Evolutionary conservation across 2,329 filamentous ascomycete genomes (phyloP).

Genomic region (Microdochium paspali): DNA sequence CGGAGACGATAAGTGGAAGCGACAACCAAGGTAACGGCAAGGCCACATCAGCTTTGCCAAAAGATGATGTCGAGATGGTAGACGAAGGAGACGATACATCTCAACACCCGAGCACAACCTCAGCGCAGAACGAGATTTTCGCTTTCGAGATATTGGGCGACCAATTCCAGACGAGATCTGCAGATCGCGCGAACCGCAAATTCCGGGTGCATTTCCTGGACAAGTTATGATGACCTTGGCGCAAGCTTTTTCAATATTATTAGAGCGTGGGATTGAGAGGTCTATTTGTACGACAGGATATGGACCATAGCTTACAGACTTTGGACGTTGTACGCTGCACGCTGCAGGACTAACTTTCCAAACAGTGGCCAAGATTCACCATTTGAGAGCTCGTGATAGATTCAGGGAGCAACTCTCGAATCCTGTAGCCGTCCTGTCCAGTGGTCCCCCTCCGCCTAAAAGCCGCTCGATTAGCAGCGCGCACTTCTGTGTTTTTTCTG

Average conservation of each 20-base stretch:
- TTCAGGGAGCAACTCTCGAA: too few relatives aligned
- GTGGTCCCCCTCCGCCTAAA: too few relatives aligned
- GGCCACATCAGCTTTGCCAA: background rate
- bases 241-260: too few relatives aligned
- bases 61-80: background rate
- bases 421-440: too few relatives aligned
- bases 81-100: background rate
- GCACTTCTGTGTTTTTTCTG: too few relatives aligned
- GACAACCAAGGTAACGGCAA: conserved; percentile 3
- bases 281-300: background rate
- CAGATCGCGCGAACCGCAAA: conserved; percentile 82
- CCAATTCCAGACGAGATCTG: conserved; percentile 73
- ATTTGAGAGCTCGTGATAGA: too few relatives aligned
- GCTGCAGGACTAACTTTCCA: too few relatives aligned
- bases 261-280: too few relatives aligned
- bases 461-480: too few relatives aligned
- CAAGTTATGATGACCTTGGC: conserved; percentile 64
- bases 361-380: too few relatives aligned
- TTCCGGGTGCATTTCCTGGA: conserved; percentile 78
- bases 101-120: background rate
- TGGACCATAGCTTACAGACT: too few relatives aligned
- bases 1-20: conserved; percentile 5
- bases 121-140: conserved; percentile 32
- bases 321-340: too few relatives aligned
- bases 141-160: conserved; percentile 81